Evolutionary conservation across 257 asterid genomes (phyloP).

Genomic region (Solanum pennellii): DNA sequence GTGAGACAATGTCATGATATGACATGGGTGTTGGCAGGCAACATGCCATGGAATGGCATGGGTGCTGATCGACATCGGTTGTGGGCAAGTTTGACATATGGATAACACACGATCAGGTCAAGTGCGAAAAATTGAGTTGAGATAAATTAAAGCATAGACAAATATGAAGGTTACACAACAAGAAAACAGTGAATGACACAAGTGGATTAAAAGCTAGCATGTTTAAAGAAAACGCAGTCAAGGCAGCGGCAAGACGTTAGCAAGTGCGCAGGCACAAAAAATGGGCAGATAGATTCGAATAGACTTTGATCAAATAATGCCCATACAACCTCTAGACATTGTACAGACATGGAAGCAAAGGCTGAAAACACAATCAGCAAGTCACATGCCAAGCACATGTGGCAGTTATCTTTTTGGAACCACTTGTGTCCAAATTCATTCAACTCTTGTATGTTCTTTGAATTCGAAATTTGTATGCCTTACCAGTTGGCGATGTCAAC

Average conservation of each 20-base stretch:
- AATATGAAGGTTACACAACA: too few species aligned
- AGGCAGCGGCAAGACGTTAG: neutral
- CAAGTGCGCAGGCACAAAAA: too few species aligned
- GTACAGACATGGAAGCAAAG: accelerated
- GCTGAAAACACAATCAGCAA: too few species aligned
- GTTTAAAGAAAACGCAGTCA: neutral
- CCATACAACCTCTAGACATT: too few species aligned
- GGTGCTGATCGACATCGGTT: neutral
- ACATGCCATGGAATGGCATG: neutral
- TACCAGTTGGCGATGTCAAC: neutral
- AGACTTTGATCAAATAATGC: neutral
- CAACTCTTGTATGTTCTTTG: too few species aligned
- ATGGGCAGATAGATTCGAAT: neutral
- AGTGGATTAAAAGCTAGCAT: neutral
- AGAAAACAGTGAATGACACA: neutral
- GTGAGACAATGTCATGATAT: neutral
- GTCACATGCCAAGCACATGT: too few species aligned
- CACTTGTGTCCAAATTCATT: too few species aligned
- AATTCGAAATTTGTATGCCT: too few species aligned
- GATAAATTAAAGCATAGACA: neutral
- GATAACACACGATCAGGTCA: neutral
- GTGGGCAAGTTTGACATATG: neutral
- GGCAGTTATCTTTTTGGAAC: too few species aligned
- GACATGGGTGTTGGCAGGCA: neutral
- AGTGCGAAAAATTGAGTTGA: neutral